Base-by-base conservation (phyloP, 2,329 filamentous ascomycete genomes). In the Colletotrichum cordylinicola region DNA sequence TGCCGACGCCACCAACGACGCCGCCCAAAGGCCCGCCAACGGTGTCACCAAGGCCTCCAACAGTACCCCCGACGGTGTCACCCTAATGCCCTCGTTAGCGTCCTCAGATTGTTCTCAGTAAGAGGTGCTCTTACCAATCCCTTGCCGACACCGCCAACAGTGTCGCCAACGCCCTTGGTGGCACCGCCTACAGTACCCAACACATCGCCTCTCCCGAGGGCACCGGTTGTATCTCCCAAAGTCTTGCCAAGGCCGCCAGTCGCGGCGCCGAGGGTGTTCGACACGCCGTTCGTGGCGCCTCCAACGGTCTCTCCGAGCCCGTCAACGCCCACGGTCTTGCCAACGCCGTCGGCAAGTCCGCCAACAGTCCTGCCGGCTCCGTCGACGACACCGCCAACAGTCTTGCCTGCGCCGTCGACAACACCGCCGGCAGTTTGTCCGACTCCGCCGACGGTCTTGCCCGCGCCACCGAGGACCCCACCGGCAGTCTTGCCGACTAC, bases 91-190 rank as follows among this genome's bases (percentile, higher is more conserved):
- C 6, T n/a, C 9, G 43, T 73, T 56, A 72, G 37, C 56, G 18
- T 33, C 18, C 61, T n/a, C 8, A 64, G 5, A 9, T 35, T 31
- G 21, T 3, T 16, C 31, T 21, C 37, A 13, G 33, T 62, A 31
- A 16, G 43, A 21, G 12, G 7, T 8, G 27, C 21, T 60, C 70
- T 43, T 31, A 76, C 74, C 56, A 76, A 39, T 69, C 74, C 74
- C 58, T 76, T 76, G 37, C 74, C 74, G 15, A 76, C 74, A 9
- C 74, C 74, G 6, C 74, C 74, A 5, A 76, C 74, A 12, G 74
- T 76, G n/a, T 76, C 37, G 4, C 74, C 74, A 12, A 76, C 58
- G 12, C 74, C 74, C 2, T 37, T 16, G 4, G 74, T 76, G 8
- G 65, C 74, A 8, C 74, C 74, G 6, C 74, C 74, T 4, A 76